Percentiles rank a stretch among this genome's conserved stretches.
These are phyloP conservation scores for Pseudogymnoascus sp. DNA, from an alignment of 2,329 filamentous ascomycete species.

Conservation along the genomic window DNA sequence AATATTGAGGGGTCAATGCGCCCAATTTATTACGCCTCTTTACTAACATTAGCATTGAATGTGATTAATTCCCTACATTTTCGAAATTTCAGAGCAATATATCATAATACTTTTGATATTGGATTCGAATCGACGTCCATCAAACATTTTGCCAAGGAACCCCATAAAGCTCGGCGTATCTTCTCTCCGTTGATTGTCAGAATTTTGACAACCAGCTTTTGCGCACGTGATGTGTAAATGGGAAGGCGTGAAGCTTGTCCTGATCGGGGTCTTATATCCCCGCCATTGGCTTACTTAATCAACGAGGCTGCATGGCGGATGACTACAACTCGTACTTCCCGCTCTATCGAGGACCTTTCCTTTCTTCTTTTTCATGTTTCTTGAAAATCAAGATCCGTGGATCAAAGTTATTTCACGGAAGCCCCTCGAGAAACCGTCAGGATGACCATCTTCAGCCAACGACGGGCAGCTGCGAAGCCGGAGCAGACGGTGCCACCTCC, in stretches of 20 bases:
- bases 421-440: not conserved
- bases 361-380: not conserved
- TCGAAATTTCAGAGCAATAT: not conserved
- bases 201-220: not conserved
- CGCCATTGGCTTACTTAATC: not conserved
- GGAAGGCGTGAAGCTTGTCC: conserved; percentile 7
- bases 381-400: not conserved
- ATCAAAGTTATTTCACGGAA: not conserved
- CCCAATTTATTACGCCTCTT: not conserved
- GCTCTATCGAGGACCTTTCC: conserved; percentile 1
- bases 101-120: not conserved
- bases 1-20: not conserved
- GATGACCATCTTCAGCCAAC: not conserved
- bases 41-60: not conserved
- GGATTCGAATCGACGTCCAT: not conserved
- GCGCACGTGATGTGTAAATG: conserved; percentile 8
- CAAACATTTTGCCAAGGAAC: not conserved
- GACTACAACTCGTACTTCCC: not conserved
- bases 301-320: not conserved
- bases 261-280: not conserved
- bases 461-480: not conserved
- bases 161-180: not conserved
- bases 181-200: not conserved
- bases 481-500: not conserved
- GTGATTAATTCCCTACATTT: not conserved